A percentile compares a stretch with the other conserved stretches of the same genome.
These are phyloP conservation scores for Penicillium sp. DNA, from an alignment of 2,329 filamentous ascomycete genomes.

Conservation along the genomic window DNA sequence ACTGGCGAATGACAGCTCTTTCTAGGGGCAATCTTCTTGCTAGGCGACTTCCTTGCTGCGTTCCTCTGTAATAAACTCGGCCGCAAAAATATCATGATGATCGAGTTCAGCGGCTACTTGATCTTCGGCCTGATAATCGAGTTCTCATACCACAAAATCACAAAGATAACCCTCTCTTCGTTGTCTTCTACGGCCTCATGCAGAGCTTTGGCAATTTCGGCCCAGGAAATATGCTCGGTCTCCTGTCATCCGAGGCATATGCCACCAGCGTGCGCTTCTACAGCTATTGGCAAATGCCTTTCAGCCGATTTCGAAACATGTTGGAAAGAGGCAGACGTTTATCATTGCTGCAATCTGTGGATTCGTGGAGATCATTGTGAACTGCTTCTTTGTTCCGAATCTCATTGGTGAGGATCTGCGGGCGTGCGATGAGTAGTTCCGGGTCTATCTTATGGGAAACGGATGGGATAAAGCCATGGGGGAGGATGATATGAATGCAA, in stretches of 20 bases:
- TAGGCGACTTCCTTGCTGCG: conserved; percentile 57
- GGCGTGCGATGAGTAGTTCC: conserved; percentile 50
- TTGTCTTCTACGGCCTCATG: conserved; percentile 59
- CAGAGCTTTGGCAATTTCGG: conserved; percentile 56
- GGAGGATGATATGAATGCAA: conserved; percentile 41
- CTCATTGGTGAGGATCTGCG: conserved; percentile 52
- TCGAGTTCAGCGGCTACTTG: conserved; percentile 56
- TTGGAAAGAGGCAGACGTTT: conserved; percentile 57
- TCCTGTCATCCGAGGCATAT: conserved; percentile 57
- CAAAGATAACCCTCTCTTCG: conserved; percentile 55
- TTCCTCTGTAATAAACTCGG: conserved; percentile 54
- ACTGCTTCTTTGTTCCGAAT: conserved; percentile 54
- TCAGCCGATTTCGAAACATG: conserved; percentile 50
- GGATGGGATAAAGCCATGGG: conserved; percentile 56
- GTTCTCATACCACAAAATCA: conserved; percentile 53
- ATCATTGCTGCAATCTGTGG: conserved; percentile 58
- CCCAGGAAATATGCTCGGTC: conserved; percentile 56
- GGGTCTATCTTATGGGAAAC: conserved; percentile 48
- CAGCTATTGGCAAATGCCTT: conserved; percentile 59
- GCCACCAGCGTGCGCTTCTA: conserved; percentile 57
- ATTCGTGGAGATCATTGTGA: conserved; percentile 53
- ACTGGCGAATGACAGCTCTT: conserved; percentile 57
- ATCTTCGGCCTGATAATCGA: conserved; percentile 59
- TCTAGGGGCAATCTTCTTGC: conserved; percentile 45
- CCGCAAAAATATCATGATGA: conserved; percentile 56